phyloP scores from a whole-genome alignment of 768 basidiomycete species.

The Tylopilus plumbeoviolaceoides region DNA sequence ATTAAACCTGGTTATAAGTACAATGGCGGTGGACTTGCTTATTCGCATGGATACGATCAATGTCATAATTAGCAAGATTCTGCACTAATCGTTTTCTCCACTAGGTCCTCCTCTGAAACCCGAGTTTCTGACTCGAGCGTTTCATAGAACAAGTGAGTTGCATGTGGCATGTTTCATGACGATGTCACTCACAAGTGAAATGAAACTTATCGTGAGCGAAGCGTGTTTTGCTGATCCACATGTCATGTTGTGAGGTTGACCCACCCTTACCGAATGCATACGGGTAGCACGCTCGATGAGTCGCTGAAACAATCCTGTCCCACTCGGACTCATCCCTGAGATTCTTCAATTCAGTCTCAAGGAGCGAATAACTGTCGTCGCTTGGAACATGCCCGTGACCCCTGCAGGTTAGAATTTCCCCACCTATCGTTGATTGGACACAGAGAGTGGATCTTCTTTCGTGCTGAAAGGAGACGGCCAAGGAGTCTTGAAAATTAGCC shows the following conservation, averaged over 20 bases:
- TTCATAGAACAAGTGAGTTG: background rate
- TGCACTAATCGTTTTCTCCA: background rate
- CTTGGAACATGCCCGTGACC: slow-evolving; percentile 14
- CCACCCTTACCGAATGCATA: slow-evolving; percentile 7
- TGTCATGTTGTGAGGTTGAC: slow-evolving; percentile 4
- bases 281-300: slow-evolving; percentile 9
- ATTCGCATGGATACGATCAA: background rate
- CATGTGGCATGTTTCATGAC: slow-evolving; percentile 4
- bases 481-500: background rate
- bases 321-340: slow-evolving; percentile 23
- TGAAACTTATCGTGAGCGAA: background rate
- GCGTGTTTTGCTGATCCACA: slow-evolving; percentile 8
- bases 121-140: background rate
- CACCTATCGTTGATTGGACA: slow-evolving; percentile 8
- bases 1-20: slow-evolving; percentile 3
- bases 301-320: slow-evolving; percentile 24
- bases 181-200: background rate
- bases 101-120: background rate
- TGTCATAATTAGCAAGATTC: background rate
- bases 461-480: background rate
- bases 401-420: slow-evolving; percentile 8
- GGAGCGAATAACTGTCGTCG: slow-evolving; percentile 14
- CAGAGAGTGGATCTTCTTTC: slow-evolving; percentile 1
- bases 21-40: background rate
- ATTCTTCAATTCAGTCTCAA: slow-evolving; percentile 22